Evolutionary conservation across 2,329 filamentous ascomycete genomes (phyloP).

Genomic region (Didymella sp.): DNA sequence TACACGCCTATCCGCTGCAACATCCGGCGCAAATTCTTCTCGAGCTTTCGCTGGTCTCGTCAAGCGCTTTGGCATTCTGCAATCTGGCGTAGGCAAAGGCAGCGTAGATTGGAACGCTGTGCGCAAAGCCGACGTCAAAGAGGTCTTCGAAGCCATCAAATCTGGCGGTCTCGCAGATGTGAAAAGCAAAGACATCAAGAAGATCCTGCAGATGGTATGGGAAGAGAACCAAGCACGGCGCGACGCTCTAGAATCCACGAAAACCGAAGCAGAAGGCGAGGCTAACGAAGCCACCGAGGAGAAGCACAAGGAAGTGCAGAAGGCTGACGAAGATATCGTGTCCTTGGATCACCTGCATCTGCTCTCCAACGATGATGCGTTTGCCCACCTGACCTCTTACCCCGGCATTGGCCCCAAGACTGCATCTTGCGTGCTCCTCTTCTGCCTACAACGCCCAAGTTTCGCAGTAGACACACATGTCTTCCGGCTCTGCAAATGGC

Average conservation of each 20-base stretch:
- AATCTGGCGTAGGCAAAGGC: constrained; percentile 70
- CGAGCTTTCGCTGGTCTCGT: constrained; percentile 71
- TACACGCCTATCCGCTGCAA: constrained; percentile 68
- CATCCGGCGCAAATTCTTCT: constrained; percentile 66
- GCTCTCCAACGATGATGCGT: constrained; percentile 63
- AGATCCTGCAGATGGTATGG: constrained; percentile 74
- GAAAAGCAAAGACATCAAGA: constrained; percentile 76
- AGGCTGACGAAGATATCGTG: constrained; percentile 65
- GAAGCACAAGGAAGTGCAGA: constrained; percentile 65
- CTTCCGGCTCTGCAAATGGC: constrained; percentile 67
- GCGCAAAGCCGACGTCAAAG: constrained; percentile 62
- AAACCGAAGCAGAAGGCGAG: constrained; percentile 50
- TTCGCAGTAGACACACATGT: constrained; percentile 73
- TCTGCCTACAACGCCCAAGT: constrained; percentile 68
- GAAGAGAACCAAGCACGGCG: constrained; percentile 69
- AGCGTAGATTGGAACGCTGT: constrained; percentile 80
- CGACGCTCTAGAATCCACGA: constrained; percentile 53
- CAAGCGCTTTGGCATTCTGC: constrained; percentile 66
- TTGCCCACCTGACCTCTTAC: constrained; percentile 64
- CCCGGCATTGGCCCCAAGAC: constrained; percentile 72
- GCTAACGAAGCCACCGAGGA: constrained; percentile 57
- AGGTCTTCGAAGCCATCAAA: constrained; percentile 73
- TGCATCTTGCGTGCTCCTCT: constrained; percentile 68
- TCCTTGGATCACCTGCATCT: constrained; percentile 69
- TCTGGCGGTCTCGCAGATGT: constrained; percentile 72